Conservation (phyloP, 371 early-diverging fungal species). For the Rhizopus arrhizus region DNA sequence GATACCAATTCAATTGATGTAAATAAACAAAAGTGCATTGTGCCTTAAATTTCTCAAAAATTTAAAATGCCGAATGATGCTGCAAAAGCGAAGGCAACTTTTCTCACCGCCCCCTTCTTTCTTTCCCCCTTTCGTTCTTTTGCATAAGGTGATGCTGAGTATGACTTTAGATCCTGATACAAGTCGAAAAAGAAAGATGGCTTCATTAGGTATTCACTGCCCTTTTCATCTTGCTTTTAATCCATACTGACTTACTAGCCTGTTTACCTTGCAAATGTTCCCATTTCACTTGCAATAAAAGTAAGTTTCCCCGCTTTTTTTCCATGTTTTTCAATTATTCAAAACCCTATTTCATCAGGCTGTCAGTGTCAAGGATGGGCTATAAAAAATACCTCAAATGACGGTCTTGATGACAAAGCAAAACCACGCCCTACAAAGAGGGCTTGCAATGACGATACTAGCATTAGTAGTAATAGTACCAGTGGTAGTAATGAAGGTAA, state of each 20-base stretch:
- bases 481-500: background rate
- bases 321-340: background rate
- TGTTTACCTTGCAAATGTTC: background rate
- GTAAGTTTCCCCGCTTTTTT: background rate
- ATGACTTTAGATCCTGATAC: background rate
- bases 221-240: background rate
- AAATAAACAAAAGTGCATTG: background rate
- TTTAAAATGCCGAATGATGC: background rate
- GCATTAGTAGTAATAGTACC: too few species aligned
- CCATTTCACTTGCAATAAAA: background rate
- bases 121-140: background rate
- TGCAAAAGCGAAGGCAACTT: background rate
- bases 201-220: background rate
- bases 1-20: background rate
- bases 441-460: too few species aligned
- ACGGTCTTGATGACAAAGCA: background rate
- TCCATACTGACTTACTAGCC: background rate
- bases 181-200: background rate
- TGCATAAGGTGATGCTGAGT: background rate
- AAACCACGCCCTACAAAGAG: background rate
- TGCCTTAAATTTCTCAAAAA: slow-evolving; percentile 1
- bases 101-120: background rate
- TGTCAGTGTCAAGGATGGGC: background rate
- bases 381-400: too few species aligned
- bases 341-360: background rate